phyloP scores from a whole-genome alignment of 148 eudicot species.

The Silene conica region DNA sequence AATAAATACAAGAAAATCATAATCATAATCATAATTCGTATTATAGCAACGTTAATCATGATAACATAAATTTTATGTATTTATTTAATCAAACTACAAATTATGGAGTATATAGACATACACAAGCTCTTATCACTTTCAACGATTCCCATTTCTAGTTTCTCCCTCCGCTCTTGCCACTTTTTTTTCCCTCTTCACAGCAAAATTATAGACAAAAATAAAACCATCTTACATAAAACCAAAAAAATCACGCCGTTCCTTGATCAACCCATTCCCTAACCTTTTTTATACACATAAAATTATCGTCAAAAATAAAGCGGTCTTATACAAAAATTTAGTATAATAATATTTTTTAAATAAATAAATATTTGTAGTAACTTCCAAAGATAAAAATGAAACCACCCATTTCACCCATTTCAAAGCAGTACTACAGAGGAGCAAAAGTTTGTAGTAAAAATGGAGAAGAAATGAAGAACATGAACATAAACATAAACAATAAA shows the following conservation, averaged over 20 bases:
- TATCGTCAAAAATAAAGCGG: too few relatives aligned
- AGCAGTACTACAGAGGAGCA: neutral
- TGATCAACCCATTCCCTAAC: too few relatives aligned
- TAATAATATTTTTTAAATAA: too few relatives aligned
- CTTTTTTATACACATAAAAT: too few relatives aligned
- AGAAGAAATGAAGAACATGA: constrained; percentile 16
- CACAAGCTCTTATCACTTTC: neutral
- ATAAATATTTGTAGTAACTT: neutral
- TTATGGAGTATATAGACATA: too few relatives aligned
- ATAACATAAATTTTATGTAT: too few relatives aligned
- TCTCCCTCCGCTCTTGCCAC: neutral
- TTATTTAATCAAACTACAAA: too few relatives aligned
- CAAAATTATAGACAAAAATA: neutral
- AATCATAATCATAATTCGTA: too few relatives aligned
- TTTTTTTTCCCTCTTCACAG: constrained; percentile 1
- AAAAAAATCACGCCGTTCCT: neutral
- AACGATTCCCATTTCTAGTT: neutral
- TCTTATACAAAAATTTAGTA: too few relatives aligned
- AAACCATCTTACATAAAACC: too few relatives aligned
- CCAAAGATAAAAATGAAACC: constrained; percentile 6
- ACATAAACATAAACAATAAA: constrained; percentile 5
- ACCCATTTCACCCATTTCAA: constrained; percentile 1
- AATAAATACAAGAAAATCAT: too few relatives aligned
- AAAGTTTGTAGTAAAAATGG: neutral
- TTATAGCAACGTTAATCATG: too few relatives aligned